These are phyloP conservation scores for Dianthus caryophyllus DNA, from an alignment of 148 eudicot genomes.

Conservation along the genomic window DNA sequence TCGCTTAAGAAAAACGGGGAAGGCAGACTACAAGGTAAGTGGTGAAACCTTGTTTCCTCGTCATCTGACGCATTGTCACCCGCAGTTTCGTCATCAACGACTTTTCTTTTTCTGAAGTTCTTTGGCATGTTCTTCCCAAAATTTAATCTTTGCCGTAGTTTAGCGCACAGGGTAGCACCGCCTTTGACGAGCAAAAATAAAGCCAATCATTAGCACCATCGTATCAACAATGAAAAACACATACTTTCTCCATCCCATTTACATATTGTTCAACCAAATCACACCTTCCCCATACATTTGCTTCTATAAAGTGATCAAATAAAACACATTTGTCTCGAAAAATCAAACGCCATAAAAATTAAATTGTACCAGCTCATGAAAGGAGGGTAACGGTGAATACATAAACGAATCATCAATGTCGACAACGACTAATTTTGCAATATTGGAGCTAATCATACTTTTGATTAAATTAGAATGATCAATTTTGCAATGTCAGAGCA, in stretches of 20 bases:
- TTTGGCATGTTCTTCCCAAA: slow-evolving; percentile 24
- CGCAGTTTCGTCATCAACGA: slow-evolving; percentile 34
- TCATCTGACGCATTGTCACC: slow-evolving; percentile 32
- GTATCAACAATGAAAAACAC: neutral
- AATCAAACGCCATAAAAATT: too few species aligned
- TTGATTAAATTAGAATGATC: too few species aligned
- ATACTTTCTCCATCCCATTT: neutral
- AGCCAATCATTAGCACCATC: neutral
- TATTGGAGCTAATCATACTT: too few species aligned
- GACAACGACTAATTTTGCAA: too few species aligned
- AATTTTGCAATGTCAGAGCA: too few species aligned
- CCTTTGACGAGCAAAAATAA: neutral
- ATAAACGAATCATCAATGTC: too few species aligned
- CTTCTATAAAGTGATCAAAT: neutral
- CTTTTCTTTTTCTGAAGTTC: slow-evolving; percentile 61
- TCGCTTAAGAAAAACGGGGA: neutral
- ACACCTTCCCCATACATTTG: too few species aligned
- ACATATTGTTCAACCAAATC: too few species aligned
- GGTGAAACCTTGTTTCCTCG: slow-evolving; percentile 48
- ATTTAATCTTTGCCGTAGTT: neutral
- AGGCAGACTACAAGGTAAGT: neutral
- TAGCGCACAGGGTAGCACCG: neutral
- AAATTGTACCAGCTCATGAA: too few species aligned
- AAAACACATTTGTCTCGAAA: too few species aligned
- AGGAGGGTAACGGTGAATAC: too few species aligned